phyloP scores from a whole-genome alignment of 192 early-diverging fungal genomes.

The Gonapodya sp. region DNA sequence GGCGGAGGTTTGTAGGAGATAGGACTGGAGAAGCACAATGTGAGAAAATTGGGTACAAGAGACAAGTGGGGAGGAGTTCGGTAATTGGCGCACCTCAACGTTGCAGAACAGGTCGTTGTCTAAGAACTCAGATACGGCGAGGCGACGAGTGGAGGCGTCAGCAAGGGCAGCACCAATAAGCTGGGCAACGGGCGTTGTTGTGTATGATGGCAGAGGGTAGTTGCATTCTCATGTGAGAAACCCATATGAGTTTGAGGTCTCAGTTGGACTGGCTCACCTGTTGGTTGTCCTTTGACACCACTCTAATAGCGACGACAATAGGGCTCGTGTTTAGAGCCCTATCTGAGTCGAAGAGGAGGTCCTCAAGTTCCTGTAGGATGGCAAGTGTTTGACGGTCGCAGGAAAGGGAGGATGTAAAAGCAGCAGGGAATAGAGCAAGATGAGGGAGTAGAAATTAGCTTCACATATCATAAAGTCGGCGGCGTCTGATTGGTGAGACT shows the following conservation, averaged over 20 bases:
- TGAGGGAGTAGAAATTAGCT: no score
- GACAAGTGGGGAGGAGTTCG: background rate
- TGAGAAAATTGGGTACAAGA: background rate
- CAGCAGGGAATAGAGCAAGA: no score
- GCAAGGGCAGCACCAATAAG: constrained; percentile 80
- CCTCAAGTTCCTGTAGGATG: constrained; percentile 61
- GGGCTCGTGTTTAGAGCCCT: constrained; percentile 52
- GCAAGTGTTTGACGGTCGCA: background rate
- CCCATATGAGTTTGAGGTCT: no score
- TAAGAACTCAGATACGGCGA: constrained; percentile 81
- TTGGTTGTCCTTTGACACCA: constrained; percentile 46
- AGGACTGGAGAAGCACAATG: background rate
- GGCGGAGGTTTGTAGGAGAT: constrained; percentile 7
- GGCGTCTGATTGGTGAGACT: no score
- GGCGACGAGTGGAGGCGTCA: constrained; percentile 67
- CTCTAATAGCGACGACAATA: constrained; percentile 68
- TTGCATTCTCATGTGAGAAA: background rate
- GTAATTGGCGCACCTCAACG: constrained; percentile 55
- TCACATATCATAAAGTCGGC: no score
- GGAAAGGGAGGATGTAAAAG: no score
- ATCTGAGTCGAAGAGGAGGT: constrained; percentile 72
- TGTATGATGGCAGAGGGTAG: constrained; percentile 6
- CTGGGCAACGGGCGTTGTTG: constrained; percentile 21
- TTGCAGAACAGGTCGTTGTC: constrained; percentile 91
- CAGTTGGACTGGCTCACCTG: constrained; percentile 29